Evolutionary conservation across 768 basidiomycete genomes (phyloP), one percentile per base, ranked within the genome.

Genomic region (Pulveroboletus frians): DNA sequence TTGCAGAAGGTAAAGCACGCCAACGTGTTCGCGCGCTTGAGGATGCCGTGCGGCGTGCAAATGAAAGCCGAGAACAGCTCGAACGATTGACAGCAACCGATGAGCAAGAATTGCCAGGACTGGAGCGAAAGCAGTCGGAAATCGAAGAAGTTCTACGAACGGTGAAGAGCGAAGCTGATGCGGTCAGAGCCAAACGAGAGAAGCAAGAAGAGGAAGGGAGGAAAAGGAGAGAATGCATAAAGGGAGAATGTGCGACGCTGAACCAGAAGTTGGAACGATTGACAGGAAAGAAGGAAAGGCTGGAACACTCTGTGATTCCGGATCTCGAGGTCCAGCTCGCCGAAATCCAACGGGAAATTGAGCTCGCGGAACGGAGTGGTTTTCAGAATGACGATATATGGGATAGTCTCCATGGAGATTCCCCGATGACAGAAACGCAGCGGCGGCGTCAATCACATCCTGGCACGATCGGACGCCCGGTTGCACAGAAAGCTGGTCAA

Each of bases 21-120:
- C 92, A 95, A 64, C 94, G 92, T 57, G 81, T 86, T 9, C 76
- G 92, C 10, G 89, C 93, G 1, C 70, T 95, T 34, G 92, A 94
- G 63, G 92, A 95, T 61, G 87, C 91, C 3, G 83, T 86, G 11
- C 92, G 88, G 60, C 83, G 89, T 46, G 83, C 88, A 9, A 81
- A 79, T 54, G 76, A 79, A 6, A 75, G 72, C 0, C 74, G 79
- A 9, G 71, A 68, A 18, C 70, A 76, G 13, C 56, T 79, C 47
- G 65, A 83, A 64, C 56, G 67, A 56, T 64, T 67, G 48, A 63
- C 69, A 1, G 57, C 49, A 20, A 68, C 64, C 2, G 66, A 79
- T 32, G 71, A 76, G 43, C 66, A 64, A 13, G 69, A 71, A 5
- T 54, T 78, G 51, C 72, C 71, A 3, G 67, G 52, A 5, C 61